phyloP scores from a whole-genome alignment of 805 yeast genomes.

The Candida incommunis region DNA sequence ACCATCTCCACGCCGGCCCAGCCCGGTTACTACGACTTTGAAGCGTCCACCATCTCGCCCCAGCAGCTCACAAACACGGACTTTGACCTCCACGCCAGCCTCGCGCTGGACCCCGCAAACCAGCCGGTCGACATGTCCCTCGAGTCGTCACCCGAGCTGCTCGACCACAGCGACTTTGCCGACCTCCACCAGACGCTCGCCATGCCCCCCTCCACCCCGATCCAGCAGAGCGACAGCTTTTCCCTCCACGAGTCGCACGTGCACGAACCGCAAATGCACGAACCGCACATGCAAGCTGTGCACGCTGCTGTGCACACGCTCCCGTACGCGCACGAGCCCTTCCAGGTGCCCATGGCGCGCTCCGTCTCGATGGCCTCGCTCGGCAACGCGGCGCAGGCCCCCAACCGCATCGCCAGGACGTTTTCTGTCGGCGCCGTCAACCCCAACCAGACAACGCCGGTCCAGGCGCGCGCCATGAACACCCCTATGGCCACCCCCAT shows the following conservation, averaged over 20 bases:
- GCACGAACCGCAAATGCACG: too few relatives aligned
- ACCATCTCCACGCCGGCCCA: slow-evolving; percentile 1
- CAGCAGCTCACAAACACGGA: neutral
- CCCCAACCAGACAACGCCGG: neutral
- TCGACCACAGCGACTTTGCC: neutral
- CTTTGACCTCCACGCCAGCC: neutral
- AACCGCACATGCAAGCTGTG: too few relatives aligned
- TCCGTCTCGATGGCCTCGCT: neutral
- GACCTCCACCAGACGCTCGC: neutral
- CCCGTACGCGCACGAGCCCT: neutral
- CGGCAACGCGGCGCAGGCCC: neutral
- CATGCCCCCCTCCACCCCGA: neutral
- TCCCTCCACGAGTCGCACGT: too few relatives aligned
- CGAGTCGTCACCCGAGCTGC: neutral
- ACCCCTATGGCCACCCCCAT: neutral
- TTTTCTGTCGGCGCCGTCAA: neutral
- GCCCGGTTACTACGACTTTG: neutral
- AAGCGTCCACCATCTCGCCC: neutral
- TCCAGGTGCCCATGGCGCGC: slow-evolving; percentile 2
- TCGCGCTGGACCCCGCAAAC: neutral
- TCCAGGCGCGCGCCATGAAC: neutral
- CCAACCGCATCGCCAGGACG: neutral
- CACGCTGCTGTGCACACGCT: too few relatives aligned
- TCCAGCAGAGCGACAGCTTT: neutral
- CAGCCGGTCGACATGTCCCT: neutral